Evolutionary conservation across 2,329 filamentous ascomycete genomes (phyloP), one percentile per base, ranked within the genome.

Genomic region (Didymella segeticola): DNA sequence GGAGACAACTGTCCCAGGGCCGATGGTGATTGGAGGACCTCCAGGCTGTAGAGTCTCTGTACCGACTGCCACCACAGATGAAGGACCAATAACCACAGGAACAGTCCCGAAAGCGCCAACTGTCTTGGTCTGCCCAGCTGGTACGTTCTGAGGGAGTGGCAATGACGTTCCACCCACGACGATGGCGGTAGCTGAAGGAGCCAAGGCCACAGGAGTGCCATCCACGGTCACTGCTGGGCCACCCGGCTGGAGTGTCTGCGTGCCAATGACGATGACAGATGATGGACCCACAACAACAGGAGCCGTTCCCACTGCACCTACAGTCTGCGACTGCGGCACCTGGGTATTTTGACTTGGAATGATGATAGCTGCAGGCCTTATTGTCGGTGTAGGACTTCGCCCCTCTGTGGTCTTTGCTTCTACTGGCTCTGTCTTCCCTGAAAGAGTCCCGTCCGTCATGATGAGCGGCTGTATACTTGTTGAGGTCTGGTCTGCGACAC

Each of bases 21-120:
- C 72, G 4, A 78, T 61, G 2, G 68, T 72, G 23, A 78, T 63
- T 2, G 71, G 58, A 5, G 70, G 53, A 2, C 67, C 73, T 43
- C 74, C 75, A 31, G 73, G 67, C 34, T 58, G 59, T 5, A 78
- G 58, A 6, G 69, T 76, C 22, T 75, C 68, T 6, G 69, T 64
- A 10, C 66, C 73, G 11, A 77, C 58, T 4, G 70, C 51, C 17
- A 76, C 66, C 5, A 63, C 56, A 17, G 72, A 72, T 8, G 70
- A 71, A 12, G 70, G 66, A 2, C 62, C 68, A 15, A 74, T 49
- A 0, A 72, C 61, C 33, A 76, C 48, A n/a, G 70, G 68, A 8
- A 47, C 42, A 2, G 62, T 63, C 12, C 64, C 69, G 27, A 74
- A 53, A 7, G 50, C 61, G 5, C 60, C 64, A 14, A 68, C 49